Base-by-base conservation (phyloP, 257 asterid species). In the Solanum clarkiae region DNA sequence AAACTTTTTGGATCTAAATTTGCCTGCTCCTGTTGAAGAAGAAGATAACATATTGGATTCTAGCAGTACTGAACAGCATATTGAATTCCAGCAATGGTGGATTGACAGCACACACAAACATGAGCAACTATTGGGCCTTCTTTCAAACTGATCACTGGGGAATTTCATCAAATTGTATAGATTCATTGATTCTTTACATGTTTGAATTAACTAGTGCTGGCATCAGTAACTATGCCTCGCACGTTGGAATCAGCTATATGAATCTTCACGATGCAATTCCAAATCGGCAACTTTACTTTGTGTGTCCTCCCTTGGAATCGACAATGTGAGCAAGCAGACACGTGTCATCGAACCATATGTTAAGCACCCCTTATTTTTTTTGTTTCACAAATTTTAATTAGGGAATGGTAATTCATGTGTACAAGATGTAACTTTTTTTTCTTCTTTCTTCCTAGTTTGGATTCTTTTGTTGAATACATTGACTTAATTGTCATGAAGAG, bases 11-110 rank as follows among this genome's bases (percentile, higher is more conserved):
- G 99, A 96, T 91, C 98, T 96, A 81, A 96, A 96, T 86, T 55
- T 94, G 91, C 98, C 99, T 66, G 97, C 99, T 71, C 97, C 97
- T 4, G 90, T 68, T n/a, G 99, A 96, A 51, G 97, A 92, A 71
- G 97, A 92, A 72, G 98, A 91, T 17, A 53, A 51, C 29, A 16
- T 77, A 8, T 77, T 77, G 17, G 82, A 77, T 15, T 77, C 82
- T 77, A 84, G 88, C 90, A 87, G 51, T 71, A 70, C 53, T 70
- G 88, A 84, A 4, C 68, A 62, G 5, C 72, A 62, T 59, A 87
- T 24, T 82, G 88, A 86, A 15, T 90, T 90, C 80, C 90, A 91
- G 88, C 87, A 92, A n/a, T 93, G 98, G 97, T 94, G 94, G 98
- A 84, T 84, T 77, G 93, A 86, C 79, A 88, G 88, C 85, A 89